Percentiles rank a stretch among this genome's conserved stretches.
Conservation (phyloP, 345 rosid species). For the Punica granatum region DNA sequence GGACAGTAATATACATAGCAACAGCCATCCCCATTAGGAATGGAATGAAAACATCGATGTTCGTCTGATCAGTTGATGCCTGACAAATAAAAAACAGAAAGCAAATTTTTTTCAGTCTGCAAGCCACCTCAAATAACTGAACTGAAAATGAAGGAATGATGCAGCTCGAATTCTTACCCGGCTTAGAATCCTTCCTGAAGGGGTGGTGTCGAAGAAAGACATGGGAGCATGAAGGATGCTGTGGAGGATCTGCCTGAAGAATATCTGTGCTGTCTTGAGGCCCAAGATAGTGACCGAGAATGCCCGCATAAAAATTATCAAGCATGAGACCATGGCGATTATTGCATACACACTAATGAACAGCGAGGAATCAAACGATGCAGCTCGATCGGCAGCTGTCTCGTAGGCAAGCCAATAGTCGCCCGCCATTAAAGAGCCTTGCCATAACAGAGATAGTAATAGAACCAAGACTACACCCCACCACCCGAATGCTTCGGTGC, state of each 20-base stretch:
- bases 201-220: slow-evolving; percentile 95
- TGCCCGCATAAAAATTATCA: slow-evolving; percentile 44
- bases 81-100: slow-evolving; percentile 18
- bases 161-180: slow-evolving; percentile 41
- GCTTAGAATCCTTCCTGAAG: slow-evolving; percentile 91
- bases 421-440: slow-evolving; percentile 68
- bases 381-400: slow-evolving; percentile 49
- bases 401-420: slow-evolving; percentile 95
- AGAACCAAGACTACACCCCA: slow-evolving; percentile 58
- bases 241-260: slow-evolving; percentile 61
- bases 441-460: slow-evolving; percentile 63
- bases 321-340: slow-evolving; percentile 50
- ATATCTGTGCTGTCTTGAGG: slow-evolving; percentile 73
- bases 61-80: slow-evolving; percentile 90
- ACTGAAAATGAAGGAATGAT: not conserved
- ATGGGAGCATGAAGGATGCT: slow-evolving; percentile 96
- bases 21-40: slow-evolving; percentile 44
- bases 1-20: slow-evolving; percentile 59
- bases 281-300: slow-evolving; percentile 52
- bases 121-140: not conserved
- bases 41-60: slow-evolving; percentile 70
- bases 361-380: slow-evolving; percentile 38
- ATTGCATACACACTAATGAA: slow-evolving; percentile 59
- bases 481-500: slow-evolving; percentile 91
- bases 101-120: not conserved